Conservation (phyloP, 371 early-diverging fungal species). For the Rhizopus arrhizus region DNA sequence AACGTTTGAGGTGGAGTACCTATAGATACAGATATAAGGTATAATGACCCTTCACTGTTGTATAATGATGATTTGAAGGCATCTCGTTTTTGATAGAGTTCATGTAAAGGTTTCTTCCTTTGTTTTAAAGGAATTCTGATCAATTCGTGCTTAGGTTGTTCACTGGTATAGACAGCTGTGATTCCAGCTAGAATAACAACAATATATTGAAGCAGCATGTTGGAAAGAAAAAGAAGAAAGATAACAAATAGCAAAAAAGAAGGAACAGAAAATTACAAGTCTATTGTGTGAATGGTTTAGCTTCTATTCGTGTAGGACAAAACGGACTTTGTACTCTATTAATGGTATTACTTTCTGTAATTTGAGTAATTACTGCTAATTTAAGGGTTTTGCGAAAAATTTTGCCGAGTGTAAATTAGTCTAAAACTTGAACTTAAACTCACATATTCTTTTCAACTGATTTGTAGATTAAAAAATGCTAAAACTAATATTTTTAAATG, state of each 20-base stretch:
- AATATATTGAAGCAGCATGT: background rate
- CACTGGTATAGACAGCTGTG: background rate
- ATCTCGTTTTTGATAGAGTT: conserved; percentile 7
- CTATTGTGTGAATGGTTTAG: background rate
- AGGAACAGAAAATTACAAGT: background rate
- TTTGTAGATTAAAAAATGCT: too few species aligned
- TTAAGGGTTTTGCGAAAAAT: too few species aligned
- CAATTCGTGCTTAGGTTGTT: background rate
- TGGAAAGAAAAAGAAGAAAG: background rate
- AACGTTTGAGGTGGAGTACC: conserved; percentile 38
- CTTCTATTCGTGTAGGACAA: background rate
- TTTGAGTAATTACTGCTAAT: too few species aligned
- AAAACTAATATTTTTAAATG: too few species aligned
- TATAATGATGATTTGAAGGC: background rate
- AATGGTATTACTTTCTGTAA: background rate
- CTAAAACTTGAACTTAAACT: too few species aligned
- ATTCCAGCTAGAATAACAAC: background rate
- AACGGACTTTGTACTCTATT: background rate
- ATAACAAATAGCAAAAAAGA: background rate
- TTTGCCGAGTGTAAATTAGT: too few species aligned
- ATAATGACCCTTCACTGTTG: conserved; percentile 7
- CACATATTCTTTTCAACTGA: too few species aligned
- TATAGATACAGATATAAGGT: conserved; percentile 23
- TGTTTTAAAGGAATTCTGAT: conserved; percentile 13
- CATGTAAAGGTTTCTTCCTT: background rate